Percentiles rank a stretch among this genome's conserved stretches.
phyloP scores from a whole-genome alignment of 306 rosid species.

The Malus fusca region DNA sequence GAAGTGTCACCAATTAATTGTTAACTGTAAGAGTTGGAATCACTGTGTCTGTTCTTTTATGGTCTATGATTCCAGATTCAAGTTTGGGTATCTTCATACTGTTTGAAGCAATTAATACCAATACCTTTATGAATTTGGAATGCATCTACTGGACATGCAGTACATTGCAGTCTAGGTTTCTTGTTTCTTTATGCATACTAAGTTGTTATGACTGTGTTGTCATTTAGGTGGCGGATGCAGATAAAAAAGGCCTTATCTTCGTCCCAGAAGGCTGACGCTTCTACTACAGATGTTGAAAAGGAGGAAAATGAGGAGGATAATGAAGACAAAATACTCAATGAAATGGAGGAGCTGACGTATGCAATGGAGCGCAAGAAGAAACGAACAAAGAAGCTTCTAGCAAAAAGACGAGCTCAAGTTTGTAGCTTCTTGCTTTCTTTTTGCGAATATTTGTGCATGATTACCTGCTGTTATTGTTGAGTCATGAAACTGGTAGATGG shows the following conservation, averaged over 20 bases:
- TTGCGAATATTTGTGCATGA: not conserved
- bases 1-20: not conserved
- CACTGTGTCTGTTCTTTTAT: not conserved
- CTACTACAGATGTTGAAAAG: constrained; percentile 17
- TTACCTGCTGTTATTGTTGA: not conserved
- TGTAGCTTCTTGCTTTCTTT: not conserved
- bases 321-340: constrained; percentile 71
- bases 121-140: not conserved
- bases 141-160: not conserved
- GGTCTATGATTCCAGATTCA: not conserved
- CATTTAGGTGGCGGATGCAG: constrained; percentile 41
- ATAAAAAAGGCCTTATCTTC: constrained; percentile 43
- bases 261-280: constrained; percentile 29
- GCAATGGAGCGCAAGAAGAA: constrained; percentile 80
- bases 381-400: constrained; percentile 62
- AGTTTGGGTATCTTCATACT: not conserved
- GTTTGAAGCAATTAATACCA: not conserved
- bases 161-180: not conserved
- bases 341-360: constrained; percentile 85
- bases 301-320: constrained; percentile 33
- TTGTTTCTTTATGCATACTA: not conserved
- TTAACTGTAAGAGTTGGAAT: not conserved
- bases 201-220: not conserved
- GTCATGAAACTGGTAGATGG: not conserved
- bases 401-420: constrained; percentile 81